Base-by-base conservation (phyloP, 2,329 filamentous ascomycete species). In the Hymenoscyphus fraxineus region DNA sequence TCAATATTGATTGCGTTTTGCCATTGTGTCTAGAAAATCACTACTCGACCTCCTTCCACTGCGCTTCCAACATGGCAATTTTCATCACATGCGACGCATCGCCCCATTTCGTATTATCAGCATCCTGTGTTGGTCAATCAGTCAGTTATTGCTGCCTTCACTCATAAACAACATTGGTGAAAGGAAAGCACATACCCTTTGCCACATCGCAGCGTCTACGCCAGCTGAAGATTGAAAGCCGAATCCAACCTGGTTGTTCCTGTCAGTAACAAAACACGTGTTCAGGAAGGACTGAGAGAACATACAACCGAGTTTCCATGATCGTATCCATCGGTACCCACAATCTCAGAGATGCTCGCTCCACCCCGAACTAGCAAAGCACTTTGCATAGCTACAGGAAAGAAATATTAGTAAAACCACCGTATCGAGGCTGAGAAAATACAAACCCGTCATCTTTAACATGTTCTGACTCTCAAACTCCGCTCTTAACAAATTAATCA, bases 381-480 rank as follows among this genome's bases (percentile, higher is more conserved):
- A 32, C 35, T 62, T n/a, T 56, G 31, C 51, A 62, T 51, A 27
- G 39, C 54, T 58, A 58, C 35, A 19, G 27, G 16, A 19, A 22
- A 35, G 39, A 22, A 41, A 9, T 27, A 6, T 22, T 32, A 58
- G 38, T 19, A 58, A 15, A 16, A 27, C 1, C 39, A 32, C 3
- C 7, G 13, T 32, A 16, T 13, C 5, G 22, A 16, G 27, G 27
- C 6, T 40, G 19, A 27, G 13, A 10, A 35, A 12, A 58, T 22
- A 51, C 55, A 35, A 47, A 62, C 61, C 61, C 51, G 15, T 62
- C 61, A 65, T 63, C 19, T 63, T 64, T 38, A 59, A 56, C 32
- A 54, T 41, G 27, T 65, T 61, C 51, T 63, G 60, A 39, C 40
- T 61, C n/a, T 62, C 51, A 40, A 63, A 31, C 31, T 61, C 47